Evolutionary conservation across 2,329 filamentous ascomycete species (phyloP).

Genomic region (Davidsoniella neocaledoniae): DNA sequence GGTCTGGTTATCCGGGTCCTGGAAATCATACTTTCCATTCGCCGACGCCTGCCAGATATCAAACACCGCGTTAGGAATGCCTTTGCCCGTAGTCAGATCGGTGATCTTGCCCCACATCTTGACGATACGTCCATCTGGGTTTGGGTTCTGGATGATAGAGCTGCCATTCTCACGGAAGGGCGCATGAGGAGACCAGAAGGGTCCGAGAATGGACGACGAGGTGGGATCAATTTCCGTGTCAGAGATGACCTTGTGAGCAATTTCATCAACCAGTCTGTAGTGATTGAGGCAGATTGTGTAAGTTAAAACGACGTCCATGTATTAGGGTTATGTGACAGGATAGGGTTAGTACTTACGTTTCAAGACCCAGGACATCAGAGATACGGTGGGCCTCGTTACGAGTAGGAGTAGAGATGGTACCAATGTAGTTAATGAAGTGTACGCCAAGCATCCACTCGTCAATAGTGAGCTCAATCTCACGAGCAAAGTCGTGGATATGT

Average conservation of each 20-base stretch:
- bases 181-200: conserved; percentile 62
- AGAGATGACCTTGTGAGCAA: conserved; percentile 45
- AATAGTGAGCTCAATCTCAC: conserved; percentile 58
- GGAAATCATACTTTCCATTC: conserved; percentile 63
- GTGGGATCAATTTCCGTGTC: conserved; percentile 47
- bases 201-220: conserved; percentile 60
- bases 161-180: conserved; percentile 53
- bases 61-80: conserved; percentile 50
- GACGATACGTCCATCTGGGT: conserved; percentile 40
- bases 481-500: conserved; percentile 63
- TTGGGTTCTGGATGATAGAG: conserved; percentile 46
- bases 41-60: conserved; percentile 65
- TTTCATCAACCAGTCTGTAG: conserved; percentile 45
- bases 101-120: conserved; percentile 54
- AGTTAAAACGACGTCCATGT: neutral
- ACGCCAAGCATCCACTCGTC: conserved; percentile 67
- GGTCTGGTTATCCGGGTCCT: conserved; percentile 53
- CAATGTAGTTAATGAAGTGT: conserved; percentile 57
- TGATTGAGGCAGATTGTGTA: neutral
- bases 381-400: conserved; percentile 61
- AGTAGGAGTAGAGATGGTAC: conserved; percentile 48
- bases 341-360: conserved; percentile 34
- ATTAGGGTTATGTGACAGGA: neutral
- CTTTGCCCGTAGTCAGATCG: conserved; percentile 47
- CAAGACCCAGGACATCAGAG: conserved; percentile 57